A percentile compares a stretch with the other conserved stretches of the same genome.
Conservation (phyloP, 2,329 filamentous ascomycete species). For the Fusarium brevicatenulatum region DNA sequence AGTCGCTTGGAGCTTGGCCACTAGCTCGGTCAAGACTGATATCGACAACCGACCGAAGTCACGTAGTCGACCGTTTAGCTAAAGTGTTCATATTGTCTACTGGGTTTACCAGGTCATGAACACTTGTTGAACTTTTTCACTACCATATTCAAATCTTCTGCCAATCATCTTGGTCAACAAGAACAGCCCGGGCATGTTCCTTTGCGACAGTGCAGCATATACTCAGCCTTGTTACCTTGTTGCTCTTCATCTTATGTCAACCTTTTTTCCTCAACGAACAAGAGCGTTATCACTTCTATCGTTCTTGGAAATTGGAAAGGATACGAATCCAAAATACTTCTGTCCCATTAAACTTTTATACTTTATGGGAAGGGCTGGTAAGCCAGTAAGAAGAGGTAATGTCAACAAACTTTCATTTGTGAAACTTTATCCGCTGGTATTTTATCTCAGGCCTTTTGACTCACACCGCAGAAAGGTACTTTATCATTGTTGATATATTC, state of each 20-base stretch:
- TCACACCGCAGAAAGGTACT: not conserved
- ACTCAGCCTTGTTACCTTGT: not conserved
- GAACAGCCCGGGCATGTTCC: not conserved
- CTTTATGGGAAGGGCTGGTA: not conserved
- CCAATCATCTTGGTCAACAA: rapidly evolving
- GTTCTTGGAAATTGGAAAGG: rapidly evolving
- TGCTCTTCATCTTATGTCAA: not conserved
- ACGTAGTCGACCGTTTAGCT: rapidly evolving
- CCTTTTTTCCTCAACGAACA: rapidly evolving
- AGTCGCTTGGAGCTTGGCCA: rapidly evolving
- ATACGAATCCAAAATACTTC: no score
- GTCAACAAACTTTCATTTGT: not conserved
- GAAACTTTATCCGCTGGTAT: not conserved
- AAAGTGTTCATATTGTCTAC: not conserved
- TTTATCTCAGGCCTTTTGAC: not conserved
- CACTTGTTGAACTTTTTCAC: rapidly evolving
- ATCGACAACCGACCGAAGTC: rapidly evolving
- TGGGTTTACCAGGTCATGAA: rapidly evolving
- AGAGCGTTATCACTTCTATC: rapidly evolving
- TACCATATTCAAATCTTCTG: rapidly evolving
- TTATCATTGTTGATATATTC: not conserved
- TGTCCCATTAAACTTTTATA: not conserved
- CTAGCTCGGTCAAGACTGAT: not conserved
- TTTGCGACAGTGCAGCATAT: rapidly evolving
- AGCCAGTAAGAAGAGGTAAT: not conserved